Percentiles rank a stretch among this genome's conserved stretches.
These are phyloP conservation scores for Forsythia viridissima DNA, from an alignment of 257 asterid genomes.

Conservation along the genomic window DNA sequence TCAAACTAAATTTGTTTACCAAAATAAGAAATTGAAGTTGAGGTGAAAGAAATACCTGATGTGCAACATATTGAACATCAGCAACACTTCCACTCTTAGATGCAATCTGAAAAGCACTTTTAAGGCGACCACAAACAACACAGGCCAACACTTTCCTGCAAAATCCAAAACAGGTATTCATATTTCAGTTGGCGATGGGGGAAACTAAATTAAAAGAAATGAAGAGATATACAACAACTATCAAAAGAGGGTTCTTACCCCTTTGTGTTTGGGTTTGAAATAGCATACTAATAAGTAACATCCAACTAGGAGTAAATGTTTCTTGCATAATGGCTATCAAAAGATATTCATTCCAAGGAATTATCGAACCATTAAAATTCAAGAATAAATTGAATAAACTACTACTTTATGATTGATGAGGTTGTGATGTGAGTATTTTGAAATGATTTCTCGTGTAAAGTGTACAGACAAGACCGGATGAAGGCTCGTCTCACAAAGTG, in stretches of 20 bases:
- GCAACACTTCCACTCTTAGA: conserved; percentile 98
- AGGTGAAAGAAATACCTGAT: conserved; percentile 63
- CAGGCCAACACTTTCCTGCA: conserved; percentile 97
- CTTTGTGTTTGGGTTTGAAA: neutral
- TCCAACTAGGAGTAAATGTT: neutral
- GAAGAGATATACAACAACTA: conserved; percentile 8
- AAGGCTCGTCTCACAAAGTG: neutral
- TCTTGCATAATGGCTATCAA: neutral
- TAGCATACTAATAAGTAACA: neutral
- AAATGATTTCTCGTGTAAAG: neutral
- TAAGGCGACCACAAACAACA: conserved; percentile 95
- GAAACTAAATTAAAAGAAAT: neutral
- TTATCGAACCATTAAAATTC: neutral
- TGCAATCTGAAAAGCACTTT: conserved; percentile 97
- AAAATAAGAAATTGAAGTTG: conserved; percentile 9
- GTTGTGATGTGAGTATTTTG: too few relatives aligned
- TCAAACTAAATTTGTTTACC: neutral
- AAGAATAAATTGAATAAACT: neutral
- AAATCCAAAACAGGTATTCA: conserved; percentile 28
- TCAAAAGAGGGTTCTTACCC: neutral
- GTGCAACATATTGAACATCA: conserved; percentile 97
- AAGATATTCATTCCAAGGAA: neutral
- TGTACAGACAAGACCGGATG: neutral
- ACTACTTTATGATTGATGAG: neutral
- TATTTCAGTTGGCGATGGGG: conserved; percentile 11